Conservation (phyloP, 2,329 filamentous ascomycete genomes). For the Stromatinia cepivora region DNA sequence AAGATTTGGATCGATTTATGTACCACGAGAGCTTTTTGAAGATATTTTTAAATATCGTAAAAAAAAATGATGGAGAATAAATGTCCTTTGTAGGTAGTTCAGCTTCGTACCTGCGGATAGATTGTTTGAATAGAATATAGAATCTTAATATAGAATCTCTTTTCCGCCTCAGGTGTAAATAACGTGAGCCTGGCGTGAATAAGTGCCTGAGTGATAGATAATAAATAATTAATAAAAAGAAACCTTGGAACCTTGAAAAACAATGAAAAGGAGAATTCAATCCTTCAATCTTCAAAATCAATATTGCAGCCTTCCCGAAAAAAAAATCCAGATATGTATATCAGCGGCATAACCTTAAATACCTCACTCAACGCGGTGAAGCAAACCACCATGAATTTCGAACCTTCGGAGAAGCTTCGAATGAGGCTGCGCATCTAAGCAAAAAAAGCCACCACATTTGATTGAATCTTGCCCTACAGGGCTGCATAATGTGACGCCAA, state of each 20-base stretch:
- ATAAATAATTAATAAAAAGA: background rate
- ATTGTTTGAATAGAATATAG: background rate
- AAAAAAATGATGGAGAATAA: background rate
- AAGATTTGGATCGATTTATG: background rate
- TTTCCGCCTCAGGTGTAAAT: constrained; percentile 17
- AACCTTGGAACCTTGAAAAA: background rate
- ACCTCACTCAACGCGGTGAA: constrained; percentile 20
- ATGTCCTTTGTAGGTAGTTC: background rate
- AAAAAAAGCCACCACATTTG: background rate
- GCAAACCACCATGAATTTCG: background rate
- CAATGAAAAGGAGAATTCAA: background rate
- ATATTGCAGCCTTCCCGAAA: background rate
- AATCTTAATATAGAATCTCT: background rate
- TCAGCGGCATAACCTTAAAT: background rate
- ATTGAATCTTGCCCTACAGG: background rate
- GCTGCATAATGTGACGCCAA: constrained; percentile 23
- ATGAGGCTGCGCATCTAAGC: background rate
- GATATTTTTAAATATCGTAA: background rate
- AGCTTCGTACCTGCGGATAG: background rate
- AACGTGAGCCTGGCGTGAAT: constrained; percentile 9
- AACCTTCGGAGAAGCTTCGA: background rate
- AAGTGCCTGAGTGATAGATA: constrained; percentile 20
- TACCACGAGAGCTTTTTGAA: background rate
- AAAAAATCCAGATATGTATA: background rate
- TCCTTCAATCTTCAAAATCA: background rate